These are phyloP conservation scores for Telfairia occidentalis DNA, from an alignment of 331 rosid species.

Conservation along the genomic window DNA sequence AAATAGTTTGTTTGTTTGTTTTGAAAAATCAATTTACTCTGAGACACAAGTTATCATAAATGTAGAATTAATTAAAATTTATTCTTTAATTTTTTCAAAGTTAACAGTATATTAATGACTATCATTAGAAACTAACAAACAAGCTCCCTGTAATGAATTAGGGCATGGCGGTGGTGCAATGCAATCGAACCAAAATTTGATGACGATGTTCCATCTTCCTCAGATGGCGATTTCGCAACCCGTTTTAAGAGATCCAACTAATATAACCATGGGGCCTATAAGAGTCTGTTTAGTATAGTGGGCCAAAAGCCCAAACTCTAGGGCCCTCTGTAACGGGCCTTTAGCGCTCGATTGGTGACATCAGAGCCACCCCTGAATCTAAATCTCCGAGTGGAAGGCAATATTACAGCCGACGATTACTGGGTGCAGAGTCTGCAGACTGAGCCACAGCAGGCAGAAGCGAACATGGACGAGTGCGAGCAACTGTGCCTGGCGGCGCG, in stretches of 20 bases:
- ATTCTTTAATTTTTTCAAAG: too few species aligned
- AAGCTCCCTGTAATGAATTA: neutral
- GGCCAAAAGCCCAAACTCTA: neutral
- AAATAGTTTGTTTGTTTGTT: too few species aligned
- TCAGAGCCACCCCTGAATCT: too few species aligned
- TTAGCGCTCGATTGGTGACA: too few species aligned
- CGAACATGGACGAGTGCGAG: constrained; percentile 37
- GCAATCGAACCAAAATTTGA: neutral
- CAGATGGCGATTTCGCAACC: neutral
- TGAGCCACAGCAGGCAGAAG: too few species aligned
- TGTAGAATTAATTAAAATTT: too few species aligned
- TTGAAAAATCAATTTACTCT: too few species aligned
- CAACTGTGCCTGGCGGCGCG: constrained; percentile 60
- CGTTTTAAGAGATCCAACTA: too few species aligned
- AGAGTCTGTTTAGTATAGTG: neutral
- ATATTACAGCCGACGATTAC: neutral
- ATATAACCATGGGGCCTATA: too few species aligned
- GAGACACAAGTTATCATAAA: too few species aligned
- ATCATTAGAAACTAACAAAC: neutral
- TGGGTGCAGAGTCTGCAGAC: too few species aligned
- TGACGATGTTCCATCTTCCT: neutral
- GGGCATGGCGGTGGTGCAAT: neutral
- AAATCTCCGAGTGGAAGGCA: neutral
- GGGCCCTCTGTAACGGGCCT: neutral
- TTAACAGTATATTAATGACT: too few species aligned